Base-by-base conservation (phyloP, 2,329 filamentous ascomycete species). In the Clonostachys byssicola region DNA sequence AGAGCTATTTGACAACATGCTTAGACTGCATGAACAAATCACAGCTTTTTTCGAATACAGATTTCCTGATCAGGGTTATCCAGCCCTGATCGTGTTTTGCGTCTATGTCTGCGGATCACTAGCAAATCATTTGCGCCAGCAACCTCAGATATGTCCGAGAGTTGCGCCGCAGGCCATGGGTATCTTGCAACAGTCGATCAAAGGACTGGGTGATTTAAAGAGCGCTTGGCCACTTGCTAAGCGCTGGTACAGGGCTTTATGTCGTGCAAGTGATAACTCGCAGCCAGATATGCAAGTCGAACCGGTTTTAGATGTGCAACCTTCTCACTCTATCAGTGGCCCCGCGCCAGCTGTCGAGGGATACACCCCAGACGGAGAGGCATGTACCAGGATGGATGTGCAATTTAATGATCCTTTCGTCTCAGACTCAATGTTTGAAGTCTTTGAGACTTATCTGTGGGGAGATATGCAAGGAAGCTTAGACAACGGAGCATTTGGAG, bases 41-140 rank as follows among this genome's bases (percentile, higher is more conserved):
- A 57, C 61, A 10, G 61, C 60, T 5, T 66, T 56, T 46, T 60
- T 62, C 39, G 49, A 50, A 18, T 51, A 60, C 44, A 54, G 61
- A 5, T 49, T 54, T 6, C 51, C 46, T 9, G 60, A 57, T n/a
- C 56, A 67, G 40, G 60, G 59, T 0, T 65, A 61, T 42, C 64
- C 62, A 7, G 62, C 58, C 44, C 64, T 70, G 20, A 56, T 70
- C 7, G 66, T 66, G 10, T 70, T 70, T 42, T 70, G 65, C 45
- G 59, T 64, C 36, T 70, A 70, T 52, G 61, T 66, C 42, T 70
- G 66, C 49, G 67, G 66, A 39, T 39, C 36, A 18, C 12, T 39
- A 8, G 36, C 36, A n/a, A 39, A 39, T 18, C 12, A n/a, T 18
- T 8, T 39, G 12, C 36, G 36, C 17, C 36, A n/a, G 36, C 14